Evolutionary conservation across 2,329 filamentous ascomycete species (phyloP), one percentile per base, ranked within the genome.

Genomic region (Aspergillus uvarum): DNA sequence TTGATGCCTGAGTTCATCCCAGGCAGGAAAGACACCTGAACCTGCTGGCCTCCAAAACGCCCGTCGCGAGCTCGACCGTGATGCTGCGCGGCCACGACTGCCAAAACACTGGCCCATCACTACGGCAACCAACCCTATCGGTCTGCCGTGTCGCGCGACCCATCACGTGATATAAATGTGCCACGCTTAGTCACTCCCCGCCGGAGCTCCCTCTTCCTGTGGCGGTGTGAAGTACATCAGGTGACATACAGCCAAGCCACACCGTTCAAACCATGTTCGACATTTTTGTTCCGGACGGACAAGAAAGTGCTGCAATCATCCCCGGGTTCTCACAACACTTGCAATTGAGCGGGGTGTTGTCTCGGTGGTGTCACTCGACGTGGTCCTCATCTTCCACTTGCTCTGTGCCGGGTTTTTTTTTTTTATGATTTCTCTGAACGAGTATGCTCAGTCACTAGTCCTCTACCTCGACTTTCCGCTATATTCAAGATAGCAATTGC

Each of bases 81-180:
- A 64, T 52, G 59, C 58, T 21, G 62, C 61, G 63, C 59, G 60
- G 57, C 51, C 59, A 61, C 64, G 62, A 61, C 61, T 35, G 50
- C 47, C 62, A 53, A 66, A 68, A 66, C 59, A 67, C 52, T 21
- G 10, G 12, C 0, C 29, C 38, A 74, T 76, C 74, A 71, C 82
- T 44, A 66, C 74, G 68, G 83, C 84, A 88, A 88, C 85, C 71
- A 29, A 48, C 21, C 24, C 50, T 59, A 56, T 52, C 58, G 19
- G 56, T 38, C 47, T 54, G 58, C 60, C 61, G 58, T 59, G 59
- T 62, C 61, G 61, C 63, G 62, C 53, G 32, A 2, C 12, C 12
- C 49, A 38, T 66, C 64, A 55, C 64, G 65, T 67, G 66, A 65
- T 51, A 6, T 16, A 3, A 21, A 38, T 51, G 44, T 10, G 29